These are phyloP conservation scores for Lactarius pseudohatsudake DNA, from an alignment of 768 basidiomycete species.

Conservation along the genomic window DNA sequence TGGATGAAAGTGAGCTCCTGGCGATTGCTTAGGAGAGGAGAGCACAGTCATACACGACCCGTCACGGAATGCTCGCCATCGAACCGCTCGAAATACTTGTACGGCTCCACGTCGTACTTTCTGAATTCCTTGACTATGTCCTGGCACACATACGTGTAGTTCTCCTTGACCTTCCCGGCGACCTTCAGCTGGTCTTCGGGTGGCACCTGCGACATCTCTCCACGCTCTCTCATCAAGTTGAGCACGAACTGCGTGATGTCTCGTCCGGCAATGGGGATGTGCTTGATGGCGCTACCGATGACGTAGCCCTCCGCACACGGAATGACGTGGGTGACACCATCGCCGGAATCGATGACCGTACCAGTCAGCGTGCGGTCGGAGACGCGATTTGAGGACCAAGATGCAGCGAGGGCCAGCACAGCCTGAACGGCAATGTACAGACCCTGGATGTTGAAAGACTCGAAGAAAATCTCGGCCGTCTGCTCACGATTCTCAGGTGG, in stretches of 20 bases:
- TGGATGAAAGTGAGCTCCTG: slow-evolving; percentile 12
- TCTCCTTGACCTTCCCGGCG: slow-evolving; percentile 95
- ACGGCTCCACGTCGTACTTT: slow-evolving; percentile 96
- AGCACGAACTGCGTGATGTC: slow-evolving; percentile 97
- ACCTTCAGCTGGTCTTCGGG: slow-evolving; percentile 93
- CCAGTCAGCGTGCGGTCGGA: slow-evolving; percentile 91
- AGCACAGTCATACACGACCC: slow-evolving; percentile 60
- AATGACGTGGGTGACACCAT: slow-evolving; percentile 99
- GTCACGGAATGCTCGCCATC: slow-evolving; percentile 94
- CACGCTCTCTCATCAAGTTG: slow-evolving; percentile 92
- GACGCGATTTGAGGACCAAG: slow-evolving; percentile 91
- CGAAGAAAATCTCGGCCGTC: slow-evolving; percentile 99
- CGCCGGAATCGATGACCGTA: slow-evolving; percentile 98
- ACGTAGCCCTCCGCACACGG: slow-evolving; percentile 97
- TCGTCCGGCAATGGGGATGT: slow-evolving; percentile 97
- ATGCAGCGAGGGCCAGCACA: slow-evolving; percentile 95
- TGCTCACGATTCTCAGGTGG: slow-evolving; percentile 98
- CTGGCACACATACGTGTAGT: slow-evolving; percentile 97
- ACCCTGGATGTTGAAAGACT: slow-evolving; percentile 99
- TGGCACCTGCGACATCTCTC: slow-evolving; percentile 86
- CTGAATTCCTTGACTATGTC: slow-evolving; percentile 99
- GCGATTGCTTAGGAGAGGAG: not conserved
- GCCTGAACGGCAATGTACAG: slow-evolving; percentile 99
- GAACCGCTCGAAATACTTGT: slow-evolving; percentile 91
- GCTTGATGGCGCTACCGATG: slow-evolving; percentile 98